Conservation (phyloP, 495 filamentous ascomycete genomes). For the Achaetomiella virescens region DNA sequence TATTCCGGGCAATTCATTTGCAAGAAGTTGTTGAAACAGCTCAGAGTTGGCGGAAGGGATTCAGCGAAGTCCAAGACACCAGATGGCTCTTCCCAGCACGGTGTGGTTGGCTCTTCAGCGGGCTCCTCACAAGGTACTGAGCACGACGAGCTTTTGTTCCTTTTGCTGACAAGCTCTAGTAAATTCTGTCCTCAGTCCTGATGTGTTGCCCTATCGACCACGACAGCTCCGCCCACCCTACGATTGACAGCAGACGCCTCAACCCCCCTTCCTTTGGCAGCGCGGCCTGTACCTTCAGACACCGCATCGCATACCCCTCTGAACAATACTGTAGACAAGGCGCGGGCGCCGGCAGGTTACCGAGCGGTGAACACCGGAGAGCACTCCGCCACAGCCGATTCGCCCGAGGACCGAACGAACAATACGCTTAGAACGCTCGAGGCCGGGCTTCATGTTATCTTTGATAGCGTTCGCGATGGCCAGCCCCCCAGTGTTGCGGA, state of each 20-base stretch:
- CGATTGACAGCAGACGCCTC: neutral
- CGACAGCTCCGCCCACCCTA: neutral
- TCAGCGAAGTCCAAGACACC: neutral
- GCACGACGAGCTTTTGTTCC: neutral
- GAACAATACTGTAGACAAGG: neutral
- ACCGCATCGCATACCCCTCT: neutral
- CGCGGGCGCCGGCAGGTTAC: neutral
- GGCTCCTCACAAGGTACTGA: neutral
- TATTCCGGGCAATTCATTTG: neutral
- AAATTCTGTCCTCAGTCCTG: neutral
- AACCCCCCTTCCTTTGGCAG: neutral
- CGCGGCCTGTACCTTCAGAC: neutral
- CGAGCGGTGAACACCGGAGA: neutral
- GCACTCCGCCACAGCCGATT: too few relatives aligned
- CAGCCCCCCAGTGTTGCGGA: neutral
- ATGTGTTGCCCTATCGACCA: neutral
- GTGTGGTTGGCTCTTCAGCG: neutral
- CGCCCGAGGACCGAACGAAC: too few relatives aligned
- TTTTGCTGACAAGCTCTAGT: neutral
- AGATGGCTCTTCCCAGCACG: neutral
- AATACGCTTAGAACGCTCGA: conserved; percentile 1
- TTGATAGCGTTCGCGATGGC: neutral
- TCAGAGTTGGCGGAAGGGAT: neutral
- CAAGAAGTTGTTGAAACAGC: neutral
- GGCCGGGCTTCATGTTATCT: conserved; percentile 4